Evolutionary conservation across 1,284 basidiomycete genomes (phyloP).

Genomic region (Cutaneotrichosporon sp.): DNA sequence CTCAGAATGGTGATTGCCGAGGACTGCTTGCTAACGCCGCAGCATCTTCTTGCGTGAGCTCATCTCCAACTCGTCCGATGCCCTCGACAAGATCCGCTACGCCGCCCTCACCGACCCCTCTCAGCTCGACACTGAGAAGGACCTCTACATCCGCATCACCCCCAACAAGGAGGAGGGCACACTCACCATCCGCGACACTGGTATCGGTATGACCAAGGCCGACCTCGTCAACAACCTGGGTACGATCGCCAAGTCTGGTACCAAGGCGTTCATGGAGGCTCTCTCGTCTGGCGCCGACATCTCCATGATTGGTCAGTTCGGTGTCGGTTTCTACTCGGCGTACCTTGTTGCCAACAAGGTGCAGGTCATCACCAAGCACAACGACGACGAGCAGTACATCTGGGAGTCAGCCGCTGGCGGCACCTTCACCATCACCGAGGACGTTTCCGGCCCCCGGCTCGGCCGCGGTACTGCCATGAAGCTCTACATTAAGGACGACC

Average conservation of each 20-base stretch:
- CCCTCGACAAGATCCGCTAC: conserved; percentile 89
- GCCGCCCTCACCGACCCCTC: conserved; percentile 85
- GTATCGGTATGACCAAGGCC: conserved; percentile 95
- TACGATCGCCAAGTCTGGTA: conserved; percentile 85
- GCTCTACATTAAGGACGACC: conserved; percentile 97
- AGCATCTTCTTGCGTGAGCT: conserved; percentile 61
- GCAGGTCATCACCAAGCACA: conserved; percentile 99
- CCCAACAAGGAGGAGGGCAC: conserved; percentile 95
- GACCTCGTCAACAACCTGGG: conserved; percentile 69
- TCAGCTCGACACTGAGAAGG: conserved; percentile 79
- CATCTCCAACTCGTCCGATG: conserved; percentile 68
- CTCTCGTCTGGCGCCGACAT: conserved; percentile 92
- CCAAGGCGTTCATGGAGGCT: conserved; percentile 84
- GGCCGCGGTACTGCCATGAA: conserved; percentile 94
- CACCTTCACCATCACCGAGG: conserved; percentile 97
- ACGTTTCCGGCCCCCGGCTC: conserved; percentile 81
- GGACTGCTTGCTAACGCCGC: not conserved
- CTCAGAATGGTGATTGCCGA: not conserved
- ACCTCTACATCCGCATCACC: conserved; percentile 84
- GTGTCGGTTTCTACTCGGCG: conserved; percentile 99
- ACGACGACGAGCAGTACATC: conserved; percentile 99
- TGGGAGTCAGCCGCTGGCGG: conserved; percentile 99
- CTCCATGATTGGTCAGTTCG: conserved; percentile 65
- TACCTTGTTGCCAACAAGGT: conserved; percentile 99
- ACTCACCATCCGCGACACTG: conserved; percentile 88